Conservation (phyloP, 2,329 filamentous ascomycete species). For the Blastomyces percursus region DNA sequence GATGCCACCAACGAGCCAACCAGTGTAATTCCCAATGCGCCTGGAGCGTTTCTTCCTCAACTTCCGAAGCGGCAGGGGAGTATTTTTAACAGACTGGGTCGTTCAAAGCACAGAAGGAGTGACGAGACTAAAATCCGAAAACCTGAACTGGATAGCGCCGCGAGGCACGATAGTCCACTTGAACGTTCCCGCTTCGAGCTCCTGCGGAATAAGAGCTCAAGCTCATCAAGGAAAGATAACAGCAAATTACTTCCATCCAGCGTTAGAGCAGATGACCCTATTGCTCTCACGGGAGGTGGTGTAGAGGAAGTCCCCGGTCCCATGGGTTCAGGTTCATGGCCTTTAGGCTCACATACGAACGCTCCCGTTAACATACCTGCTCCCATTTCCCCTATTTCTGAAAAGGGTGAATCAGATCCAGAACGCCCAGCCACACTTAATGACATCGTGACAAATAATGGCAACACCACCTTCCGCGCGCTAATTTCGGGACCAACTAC, state of each 20-base stretch:
- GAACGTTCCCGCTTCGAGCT: slow-evolving; percentile 48
- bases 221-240: slow-evolving; percentile 6
- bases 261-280: slow-evolving; percentile 20
- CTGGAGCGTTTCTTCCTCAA: slow-evolving; percentile 26
- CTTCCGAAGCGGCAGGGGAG: slow-evolving; percentile 20
- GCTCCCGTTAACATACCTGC: not conserved
- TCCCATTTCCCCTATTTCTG: not conserved
- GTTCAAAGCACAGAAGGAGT: slow-evolving; percentile 19
- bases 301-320: slow-evolving; percentile 7
- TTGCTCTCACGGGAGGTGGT: not conserved
- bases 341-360: slow-evolving; percentile 13
- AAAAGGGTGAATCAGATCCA: not conserved
- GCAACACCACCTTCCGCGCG: not conserved
- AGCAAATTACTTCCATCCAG: slow-evolving; percentile 7
- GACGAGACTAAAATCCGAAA: slow-evolving; percentile 42
- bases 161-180: slow-evolving; percentile 51
- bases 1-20: slow-evolving; percentile 30
- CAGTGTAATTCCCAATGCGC: slow-evolving; percentile 38
- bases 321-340: slow-evolving; percentile 17
- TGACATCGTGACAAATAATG: slow-evolving; percentile 10
- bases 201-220: slow-evolving; percentile 21
- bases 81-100: slow-evolving; percentile 23
- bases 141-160: slow-evolving; percentile 46
- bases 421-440: slow-evolving; percentile 13
- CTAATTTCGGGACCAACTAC: not conserved